These are phyloP conservation scores for Populus davidiana DNA, from an alignment of 345 rosid species.

Conservation along the genomic window DNA sequence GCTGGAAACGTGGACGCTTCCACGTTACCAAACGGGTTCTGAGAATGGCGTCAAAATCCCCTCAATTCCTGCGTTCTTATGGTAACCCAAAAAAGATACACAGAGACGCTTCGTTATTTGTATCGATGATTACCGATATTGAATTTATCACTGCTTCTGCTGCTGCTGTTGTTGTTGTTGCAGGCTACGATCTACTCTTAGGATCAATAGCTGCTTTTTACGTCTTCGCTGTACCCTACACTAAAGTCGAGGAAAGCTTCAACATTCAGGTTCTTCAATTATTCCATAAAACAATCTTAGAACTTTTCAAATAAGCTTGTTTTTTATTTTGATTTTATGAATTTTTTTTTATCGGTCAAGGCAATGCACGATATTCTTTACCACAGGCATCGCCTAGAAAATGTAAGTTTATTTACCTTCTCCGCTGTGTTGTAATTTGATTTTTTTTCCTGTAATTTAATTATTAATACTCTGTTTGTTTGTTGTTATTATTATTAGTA, in stretches of 20 bases:
- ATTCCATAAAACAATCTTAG: constrained; percentile 3
- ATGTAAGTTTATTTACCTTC: constrained; percentile 43
- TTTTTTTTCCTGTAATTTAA: not conserved
- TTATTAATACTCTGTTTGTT: not conserved
- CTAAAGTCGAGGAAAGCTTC: constrained; percentile 99
- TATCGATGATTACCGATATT: too few species aligned
- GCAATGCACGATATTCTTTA: constrained; percentile 93
- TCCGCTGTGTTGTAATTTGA: not conserved
- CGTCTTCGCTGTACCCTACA: constrained; percentile 68
- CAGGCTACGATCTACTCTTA: constrained; percentile 77
- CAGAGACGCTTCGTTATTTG: not conserved
- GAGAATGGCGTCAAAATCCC: constrained; percentile 39
- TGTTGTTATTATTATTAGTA: constrained; percentile 44
- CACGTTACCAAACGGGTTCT: too few species aligned
- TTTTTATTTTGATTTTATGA: not conserved
- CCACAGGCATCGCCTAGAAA: constrained; percentile 59
- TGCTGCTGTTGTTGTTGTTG: not conserved
- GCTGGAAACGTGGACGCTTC: too few species aligned
- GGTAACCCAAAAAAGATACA: constrained; percentile 23
- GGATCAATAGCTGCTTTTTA: constrained; percentile 80
- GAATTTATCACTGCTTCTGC: not conserved
- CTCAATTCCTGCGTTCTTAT: constrained; percentile 38
- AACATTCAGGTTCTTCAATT: constrained; percentile 57
- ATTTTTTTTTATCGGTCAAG: constrained; percentile 26
- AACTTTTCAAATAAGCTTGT: too few species aligned